Conservation (phyloP, 164 flowering plant genomes). For the Cinnamomum micranthum region DNA sequence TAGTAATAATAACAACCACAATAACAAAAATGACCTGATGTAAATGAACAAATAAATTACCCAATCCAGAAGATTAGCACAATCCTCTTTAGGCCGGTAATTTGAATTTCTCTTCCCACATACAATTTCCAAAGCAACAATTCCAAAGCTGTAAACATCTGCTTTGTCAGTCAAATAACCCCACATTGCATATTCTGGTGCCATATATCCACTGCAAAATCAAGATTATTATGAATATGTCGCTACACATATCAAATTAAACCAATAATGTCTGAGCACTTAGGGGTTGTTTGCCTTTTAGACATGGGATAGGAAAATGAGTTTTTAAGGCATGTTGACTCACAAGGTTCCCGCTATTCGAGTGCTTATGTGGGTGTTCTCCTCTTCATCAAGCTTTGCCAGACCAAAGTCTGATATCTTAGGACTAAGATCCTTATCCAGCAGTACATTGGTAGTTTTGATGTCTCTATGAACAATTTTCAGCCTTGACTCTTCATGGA, state of each 20-base stretch:
- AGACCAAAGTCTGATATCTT: constrained; percentile 53
- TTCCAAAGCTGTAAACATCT: constrained; percentile 64
- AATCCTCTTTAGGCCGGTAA: constrained; percentile 24
- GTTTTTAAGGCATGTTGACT: constrained; percentile 7
- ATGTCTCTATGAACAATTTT: constrained; percentile 52
- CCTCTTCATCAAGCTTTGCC: constrained; percentile 48
- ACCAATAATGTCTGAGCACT: no score
- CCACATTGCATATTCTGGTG: constrained; percentile 61
- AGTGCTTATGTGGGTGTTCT: constrained; percentile 49
- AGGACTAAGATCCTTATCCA: constrained; percentile 34
- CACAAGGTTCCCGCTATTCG: constrained; percentile 52
- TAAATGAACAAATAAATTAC: constrained; percentile 20
- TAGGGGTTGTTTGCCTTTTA: no score
- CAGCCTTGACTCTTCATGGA: constrained; percentile 49
- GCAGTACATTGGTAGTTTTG: constrained; percentile 38
- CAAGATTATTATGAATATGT: background rate
- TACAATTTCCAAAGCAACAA: constrained; percentile 52
- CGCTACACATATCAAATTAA: no score
- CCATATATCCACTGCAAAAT: constrained; percentile 59
- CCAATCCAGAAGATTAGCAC: constrained; percentile 47
- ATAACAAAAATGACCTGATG: background rate
- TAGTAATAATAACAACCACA: no score
- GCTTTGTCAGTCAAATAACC: constrained; percentile 55
- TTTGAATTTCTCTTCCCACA: constrained; percentile 40
- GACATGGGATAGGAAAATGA: background rate